A percentile compares a stretch with the other conserved stretches of the same genome.
phyloP scores from a whole-genome alignment of 768 basidiomycete genomes.

The Kwoniella sp. region DNA sequence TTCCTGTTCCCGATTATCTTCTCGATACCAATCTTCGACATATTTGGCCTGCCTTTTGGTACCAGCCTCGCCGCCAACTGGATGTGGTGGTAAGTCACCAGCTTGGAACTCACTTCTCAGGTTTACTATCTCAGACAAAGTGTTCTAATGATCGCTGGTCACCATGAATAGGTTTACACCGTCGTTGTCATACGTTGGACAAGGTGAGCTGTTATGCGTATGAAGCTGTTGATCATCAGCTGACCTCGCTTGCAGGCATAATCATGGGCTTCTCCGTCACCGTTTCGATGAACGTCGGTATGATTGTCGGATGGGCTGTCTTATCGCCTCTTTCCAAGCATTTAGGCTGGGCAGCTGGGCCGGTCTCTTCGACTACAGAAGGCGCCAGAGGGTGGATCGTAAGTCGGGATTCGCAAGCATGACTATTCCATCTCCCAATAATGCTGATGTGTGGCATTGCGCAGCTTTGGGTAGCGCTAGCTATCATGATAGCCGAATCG shows the following conservation, averaged over 20 bases:
- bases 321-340: constrained; percentile 84
- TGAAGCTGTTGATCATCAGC: constrained; percentile 23
- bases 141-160: constrained; percentile 1
- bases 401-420: constrained; percentile 16
- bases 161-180: constrained; percentile 67
- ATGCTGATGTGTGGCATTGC: background rate
- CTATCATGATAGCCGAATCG: constrained; percentile 93
- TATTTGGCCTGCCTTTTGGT: constrained; percentile 63
- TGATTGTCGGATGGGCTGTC: constrained; percentile 94
- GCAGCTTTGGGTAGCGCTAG: constrained; percentile 87
- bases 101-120: no score
- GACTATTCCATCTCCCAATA: background rate
- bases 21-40: constrained; percentile 69
- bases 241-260: constrained; percentile 63
- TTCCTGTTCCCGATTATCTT: constrained; percentile 90
- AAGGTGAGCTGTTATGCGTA: constrained; percentile 67
- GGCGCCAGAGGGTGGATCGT: constrained; percentile 69
- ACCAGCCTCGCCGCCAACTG: constrained; percentile 78
- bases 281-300: constrained; percentile 89
- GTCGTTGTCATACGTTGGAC: constrained; percentile 86
- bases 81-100: constrained; percentile 69
- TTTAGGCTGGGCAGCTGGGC: constrained; percentile 89
- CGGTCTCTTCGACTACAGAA: constrained; percentile 79
- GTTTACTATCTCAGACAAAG: constrained; percentile 6
- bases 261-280: constrained; percentile 98